Base-by-base conservation (phyloP, 441 rosid species). In the Brassica hybrid region DNA sequence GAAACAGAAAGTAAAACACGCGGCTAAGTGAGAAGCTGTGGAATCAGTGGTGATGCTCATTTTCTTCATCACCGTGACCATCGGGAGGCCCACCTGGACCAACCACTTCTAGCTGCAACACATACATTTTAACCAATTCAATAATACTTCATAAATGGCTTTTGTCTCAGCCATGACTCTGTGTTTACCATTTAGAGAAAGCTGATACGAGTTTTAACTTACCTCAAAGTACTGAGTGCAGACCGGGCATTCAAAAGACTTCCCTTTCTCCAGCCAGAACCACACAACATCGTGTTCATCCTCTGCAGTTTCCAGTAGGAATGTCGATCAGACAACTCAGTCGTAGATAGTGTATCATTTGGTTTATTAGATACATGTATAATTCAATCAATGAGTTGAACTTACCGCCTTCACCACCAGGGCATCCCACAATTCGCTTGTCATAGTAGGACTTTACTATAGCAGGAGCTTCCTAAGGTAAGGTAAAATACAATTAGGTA, bases 231-330 rank as follows among this genome's bases (percentile, higher is more conserved):
- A 84, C 76, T 92, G 99, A 0, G 92, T 36, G 84, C 99, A 96
- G 59, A 94, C 98, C 1, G 97, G 97, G 84, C 99, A 94, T 79
- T 92, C 97, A 63, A 83, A 83, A 2, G 93, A 87, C 87, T 88
- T 85, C 85, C 90, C 98, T 82, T 96, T 96, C 89, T 91, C 88
- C 85, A 96, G 88, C 98, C 98, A 92, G 85, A 94, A 96, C 98
- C 99, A 96, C 60, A 94, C 97, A 62, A 92, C 93, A 43, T 96
- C 98, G 75, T 96, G 99, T 66, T 94, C 98, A 19, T 94, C 98
- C 89, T 95, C 98, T 94, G 86, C 71, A 75, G 64, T 67, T 30
- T 30, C 8, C 66, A 30, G 12, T 10, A 30, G 21, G 41, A 62
- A 30, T 62, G 17, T 30, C 56, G 1, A 18, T 68, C 32, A 68